Evolutionary conservation across 2,329 filamentous ascomycete species (phyloP), one percentile per base, ranked within the genome.

Genomic region (Orbilia quercus): DNA sequence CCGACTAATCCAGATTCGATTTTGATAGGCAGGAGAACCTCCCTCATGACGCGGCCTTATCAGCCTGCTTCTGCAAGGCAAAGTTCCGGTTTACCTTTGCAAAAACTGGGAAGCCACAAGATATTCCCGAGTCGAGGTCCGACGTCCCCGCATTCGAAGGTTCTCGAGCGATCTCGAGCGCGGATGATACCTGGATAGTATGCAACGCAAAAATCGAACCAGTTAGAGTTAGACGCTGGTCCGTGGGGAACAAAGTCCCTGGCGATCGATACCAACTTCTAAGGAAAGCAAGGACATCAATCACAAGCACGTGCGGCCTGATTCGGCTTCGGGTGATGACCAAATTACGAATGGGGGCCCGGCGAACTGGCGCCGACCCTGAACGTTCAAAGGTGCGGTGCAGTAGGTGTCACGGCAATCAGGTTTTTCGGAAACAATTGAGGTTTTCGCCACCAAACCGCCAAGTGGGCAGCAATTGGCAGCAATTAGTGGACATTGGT

Each of bases 361-460:
- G 20, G 57, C 14, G 6, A 25, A 48, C 16, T 38, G 55, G 42
- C 28, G 4, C 28, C 28, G 28, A 31, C 28, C 28, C 28, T 31
- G 28, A 31, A 31, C 5, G 28, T 31, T n/a, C n/a, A n/a, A n/a
- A n/a, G n/a, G n/a, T n/a, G n/a, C n/a, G n/a, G n/a, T n/a, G n/a
- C n/a, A n/a, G n/a, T n/a, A n/a, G n/a, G n/a, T n/a, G n/a, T n/a
- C 28, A 31, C 9, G 28, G 4, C 28, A 31, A 31, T 31, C 66
- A 71, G 45, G 66, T 64, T 71, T 72, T 72, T 72, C 67, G 67
- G 67, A 72, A 72, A 72, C 67, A 40, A 72, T 72, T 59, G 66
- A 72, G 42, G 23, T 36, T 38, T 58, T 72, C 45, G 67, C 67
- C 67, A 72, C 67, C 31, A 7, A 40, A 38, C 12, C 16, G 28